Conservation (phyloP, 257 asterid species). For the Marsdenia floribunda region DNA sequence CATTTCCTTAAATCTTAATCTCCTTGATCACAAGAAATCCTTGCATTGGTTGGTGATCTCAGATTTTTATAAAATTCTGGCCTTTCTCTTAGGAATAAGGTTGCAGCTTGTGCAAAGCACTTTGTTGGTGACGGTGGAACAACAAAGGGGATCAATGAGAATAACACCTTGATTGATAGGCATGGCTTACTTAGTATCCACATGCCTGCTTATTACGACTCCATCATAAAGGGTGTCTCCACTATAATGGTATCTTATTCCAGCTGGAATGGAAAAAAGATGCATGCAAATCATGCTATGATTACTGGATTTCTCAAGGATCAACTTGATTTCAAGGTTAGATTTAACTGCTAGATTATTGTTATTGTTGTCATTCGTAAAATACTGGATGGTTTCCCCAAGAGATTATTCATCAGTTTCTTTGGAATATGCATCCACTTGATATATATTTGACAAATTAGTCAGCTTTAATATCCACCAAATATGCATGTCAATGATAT, state of each 20-base stretch:
- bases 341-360: neutral
- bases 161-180: conserved; percentile 53
- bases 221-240: conserved; percentile 71
- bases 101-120: conserved; percentile 93
- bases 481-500: neutral
- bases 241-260: conserved; percentile 86
- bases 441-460: neutral
- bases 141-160: conserved; percentile 62
- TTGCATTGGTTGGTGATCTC: neutral
- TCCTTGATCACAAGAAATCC: neutral
- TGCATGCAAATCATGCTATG: conserved; percentile 75
- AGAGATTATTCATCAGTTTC: neutral
- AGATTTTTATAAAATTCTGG: neutral
- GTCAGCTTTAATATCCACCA: neutral
- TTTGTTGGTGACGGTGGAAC: conserved; percentile 98
- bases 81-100: conserved; percentile 54
- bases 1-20: neutral
- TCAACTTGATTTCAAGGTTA: conserved; percentile 70
- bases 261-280: conserved; percentile 82
- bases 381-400: neutral
- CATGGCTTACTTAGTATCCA: conserved; percentile 76
- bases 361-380: neutral
- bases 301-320: conserved; percentile 79
- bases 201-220: conserved; percentile 81
- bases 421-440: neutral